These are phyloP conservation scores for Litsea cubeba DNA, from an alignment of 164 flowering plant genomes.

Conservation along the genomic window DNA sequence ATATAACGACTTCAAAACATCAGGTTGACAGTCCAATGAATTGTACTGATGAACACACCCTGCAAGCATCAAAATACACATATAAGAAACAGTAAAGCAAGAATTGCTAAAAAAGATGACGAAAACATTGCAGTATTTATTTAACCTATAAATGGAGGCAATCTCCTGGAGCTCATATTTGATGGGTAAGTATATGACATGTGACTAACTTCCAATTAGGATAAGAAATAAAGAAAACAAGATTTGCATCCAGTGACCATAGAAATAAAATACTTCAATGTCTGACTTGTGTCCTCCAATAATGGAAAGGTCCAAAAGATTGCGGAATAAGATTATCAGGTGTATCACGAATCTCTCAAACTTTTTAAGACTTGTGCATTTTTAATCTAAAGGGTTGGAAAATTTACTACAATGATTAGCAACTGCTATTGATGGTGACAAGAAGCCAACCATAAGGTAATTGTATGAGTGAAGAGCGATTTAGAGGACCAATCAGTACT, in stretches of 20 bases:
- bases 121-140: no score
- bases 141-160: neutral
- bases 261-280: neutral
- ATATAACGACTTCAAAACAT: conserved; percentile 92
- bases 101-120: neutral
- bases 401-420: neutral
- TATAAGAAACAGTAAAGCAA: neutral
- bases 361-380: neutral
- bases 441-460: no score
- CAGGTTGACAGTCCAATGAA: conserved; percentile 82
- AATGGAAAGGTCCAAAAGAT: neutral
- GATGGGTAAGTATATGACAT: neutral
- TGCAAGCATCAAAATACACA: conserved; percentile 27
- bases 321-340: neutral
- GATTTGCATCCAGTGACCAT: neutral
- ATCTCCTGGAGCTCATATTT: neutral
- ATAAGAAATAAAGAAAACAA: neutral
- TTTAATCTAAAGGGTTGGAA: neutral
- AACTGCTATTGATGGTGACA: no score
- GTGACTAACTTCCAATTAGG: neutral
- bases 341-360: neutral
- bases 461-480: no score
- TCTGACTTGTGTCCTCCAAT: neutral
- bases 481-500: no score
- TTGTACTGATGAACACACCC: conserved; percentile 89